phyloP scores from a whole-genome alignment of 1,139 yeast species.

The Eremothecium cymbalariae region DNA sequence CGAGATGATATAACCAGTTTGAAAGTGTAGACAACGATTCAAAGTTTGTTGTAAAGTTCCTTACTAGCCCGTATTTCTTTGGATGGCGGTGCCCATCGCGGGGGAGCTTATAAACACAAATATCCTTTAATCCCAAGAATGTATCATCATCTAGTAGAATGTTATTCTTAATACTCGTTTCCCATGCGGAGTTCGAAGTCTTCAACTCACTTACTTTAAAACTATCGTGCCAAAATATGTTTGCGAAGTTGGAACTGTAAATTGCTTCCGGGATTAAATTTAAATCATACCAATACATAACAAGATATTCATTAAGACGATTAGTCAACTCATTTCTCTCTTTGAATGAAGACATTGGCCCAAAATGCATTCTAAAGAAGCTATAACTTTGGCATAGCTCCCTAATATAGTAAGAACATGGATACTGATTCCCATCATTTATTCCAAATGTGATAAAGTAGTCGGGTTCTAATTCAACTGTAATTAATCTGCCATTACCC shows the following conservation, averaged over 20 bases:
- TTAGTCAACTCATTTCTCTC: conserved; percentile 18
- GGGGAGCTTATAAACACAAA: conserved; percentile 30
- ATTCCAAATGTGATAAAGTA: conserved; percentile 8
- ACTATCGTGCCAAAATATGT: conserved; percentile 2
- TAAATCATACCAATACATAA: conserved; percentile 28
- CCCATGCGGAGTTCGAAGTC: conserved; percentile 18
- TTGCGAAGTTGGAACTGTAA: not conserved
- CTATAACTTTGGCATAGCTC: conserved; percentile 26
- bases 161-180: conserved; percentile 22
- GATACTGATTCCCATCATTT: conserved; percentile 11
- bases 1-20: conserved; percentile 30
- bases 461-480: conserved; percentile 6
- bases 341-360: conserved; percentile 15
- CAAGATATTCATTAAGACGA: conserved; percentile 25
- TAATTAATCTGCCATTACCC: conserved; percentile 6
- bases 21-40: conserved; percentile 23
- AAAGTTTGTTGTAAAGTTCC: conserved; percentile 22
- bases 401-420: conserved; percentile 19
- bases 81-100: conserved; percentile 7
- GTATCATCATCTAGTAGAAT: conserved; percentile 25
- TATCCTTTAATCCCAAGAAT: conserved; percentile 27
- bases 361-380: conserved; percentile 23
- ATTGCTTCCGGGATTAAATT: conserved; percentile 19
- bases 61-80: conserved; percentile 25
- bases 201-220: conserved; percentile 4